Conservation (phyloP, 179 eudicot genomes). For the Beta corolliflora region DNA sequence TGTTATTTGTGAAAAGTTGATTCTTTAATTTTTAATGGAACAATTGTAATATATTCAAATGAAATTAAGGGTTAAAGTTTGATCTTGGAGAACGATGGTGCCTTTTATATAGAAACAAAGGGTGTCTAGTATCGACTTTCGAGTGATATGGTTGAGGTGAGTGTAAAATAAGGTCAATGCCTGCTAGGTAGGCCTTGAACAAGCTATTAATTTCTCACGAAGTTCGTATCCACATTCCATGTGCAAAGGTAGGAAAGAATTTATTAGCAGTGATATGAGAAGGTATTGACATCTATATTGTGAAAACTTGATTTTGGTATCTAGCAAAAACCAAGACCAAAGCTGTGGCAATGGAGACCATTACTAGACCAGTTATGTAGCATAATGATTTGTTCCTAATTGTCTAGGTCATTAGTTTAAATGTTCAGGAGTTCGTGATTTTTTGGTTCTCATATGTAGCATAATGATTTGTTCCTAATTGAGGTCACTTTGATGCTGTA, state of each 20-base stretch:
- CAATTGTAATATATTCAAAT: background rate
- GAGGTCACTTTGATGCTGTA: background rate
- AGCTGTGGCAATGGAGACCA: background rate
- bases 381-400: background rate
- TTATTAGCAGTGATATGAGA: background rate
- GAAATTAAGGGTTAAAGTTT: background rate
- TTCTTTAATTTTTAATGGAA: no score
- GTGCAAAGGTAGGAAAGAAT: background rate
- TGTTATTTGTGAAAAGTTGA: background rate
- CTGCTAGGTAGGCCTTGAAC: background rate
- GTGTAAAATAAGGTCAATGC: background rate
- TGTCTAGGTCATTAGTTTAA: background rate
- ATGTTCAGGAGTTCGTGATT: no score
- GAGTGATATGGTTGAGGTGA: background rate
- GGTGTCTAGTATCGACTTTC: background rate
- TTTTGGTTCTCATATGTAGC: background rate
- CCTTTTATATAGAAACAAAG: background rate
- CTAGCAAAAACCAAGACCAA: background rate
- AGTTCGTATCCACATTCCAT: background rate
- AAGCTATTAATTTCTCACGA: background rate
- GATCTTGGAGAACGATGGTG: background rate
- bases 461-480: background rate
- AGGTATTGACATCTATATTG: background rate
- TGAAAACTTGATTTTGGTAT: background rate
- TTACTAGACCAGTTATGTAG: background rate